These are phyloP conservation scores for Xylaria sp. DNA, from an alignment of 2,329 filamentous ascomycete species.

Conservation along the genomic window DNA sequence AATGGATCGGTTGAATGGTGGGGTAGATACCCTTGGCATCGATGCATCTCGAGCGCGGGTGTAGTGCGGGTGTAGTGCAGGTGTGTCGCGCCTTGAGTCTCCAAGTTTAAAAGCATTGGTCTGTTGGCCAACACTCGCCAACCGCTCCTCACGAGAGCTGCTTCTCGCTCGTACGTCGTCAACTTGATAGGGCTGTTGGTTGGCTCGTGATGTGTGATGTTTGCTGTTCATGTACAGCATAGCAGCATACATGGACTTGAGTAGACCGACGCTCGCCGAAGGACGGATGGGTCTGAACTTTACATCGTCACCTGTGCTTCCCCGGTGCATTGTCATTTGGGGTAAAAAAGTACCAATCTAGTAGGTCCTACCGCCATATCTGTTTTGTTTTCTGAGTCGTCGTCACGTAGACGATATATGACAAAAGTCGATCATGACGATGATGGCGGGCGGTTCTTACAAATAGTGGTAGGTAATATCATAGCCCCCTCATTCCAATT, in stretches of 20 bases:
- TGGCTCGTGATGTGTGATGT: slow-evolving; percentile 20
- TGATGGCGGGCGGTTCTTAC: slow-evolving; percentile 5
- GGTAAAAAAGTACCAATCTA: slow-evolving; percentile 21
- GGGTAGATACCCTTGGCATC: slow-evolving; percentile 25
- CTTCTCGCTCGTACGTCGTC: slow-evolving; percentile 25
- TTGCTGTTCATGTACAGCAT: slow-evolving; percentile 13
- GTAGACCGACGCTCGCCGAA: neutral
- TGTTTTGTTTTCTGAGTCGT: neutral
- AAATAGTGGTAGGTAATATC: slow-evolving; percentile 7
- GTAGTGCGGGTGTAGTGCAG: slow-evolving; percentile 25
- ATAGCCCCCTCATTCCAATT: neutral
- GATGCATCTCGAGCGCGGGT: slow-evolving; percentile 16
- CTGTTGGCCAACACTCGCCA: slow-evolving; percentile 5
- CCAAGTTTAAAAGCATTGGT: slow-evolving; percentile 13
- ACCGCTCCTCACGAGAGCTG: slow-evolving; percentile 25
- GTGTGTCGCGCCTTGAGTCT: slow-evolving; percentile 15
- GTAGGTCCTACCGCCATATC: slow-evolving; percentile 20
- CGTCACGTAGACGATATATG: neutral
- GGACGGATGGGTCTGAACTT: slow-evolving; percentile 10
- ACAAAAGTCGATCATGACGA: neutral
- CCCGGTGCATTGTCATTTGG: slow-evolving; percentile 21
- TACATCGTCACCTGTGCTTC: slow-evolving; percentile 18
- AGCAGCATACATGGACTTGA: slow-evolving; percentile 1
- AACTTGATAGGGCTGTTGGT: slow-evolving; percentile 15
- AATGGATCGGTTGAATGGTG: slow-evolving; percentile 21